phyloP scores from a whole-genome alignment of 805 yeast genomes.

The Metschnikowia arizonensis region DNA sequence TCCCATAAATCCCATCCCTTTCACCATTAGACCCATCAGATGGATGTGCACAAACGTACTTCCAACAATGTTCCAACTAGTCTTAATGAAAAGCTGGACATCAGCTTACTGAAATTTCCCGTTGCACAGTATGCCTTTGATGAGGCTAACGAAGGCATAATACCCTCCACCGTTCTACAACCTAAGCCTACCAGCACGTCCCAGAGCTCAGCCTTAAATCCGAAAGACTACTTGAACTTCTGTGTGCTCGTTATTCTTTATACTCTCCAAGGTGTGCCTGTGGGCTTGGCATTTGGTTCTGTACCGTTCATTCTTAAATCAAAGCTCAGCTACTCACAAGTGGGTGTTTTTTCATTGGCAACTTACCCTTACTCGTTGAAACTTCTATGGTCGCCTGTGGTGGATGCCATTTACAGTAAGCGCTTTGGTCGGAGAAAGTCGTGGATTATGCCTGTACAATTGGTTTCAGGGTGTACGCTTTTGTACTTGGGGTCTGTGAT shows the following conservation, averaged over 20 bases:
- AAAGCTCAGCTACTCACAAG: slow-evolving; percentile 77
- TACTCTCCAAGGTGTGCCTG: slow-evolving; percentile 92
- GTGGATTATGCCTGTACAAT: slow-evolving; percentile 94
- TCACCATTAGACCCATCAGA: background rate
- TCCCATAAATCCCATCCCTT: no score
- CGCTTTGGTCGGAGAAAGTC: slow-evolving; percentile 77
- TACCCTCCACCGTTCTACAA: slow-evolving; percentile 24
- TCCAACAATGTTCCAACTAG: background rate
- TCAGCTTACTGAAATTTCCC: slow-evolving; percentile 4
- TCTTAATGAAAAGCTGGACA: slow-evolving; percentile 7
- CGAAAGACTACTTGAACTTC: slow-evolving; percentile 36
- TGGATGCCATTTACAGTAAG: slow-evolving; percentile 74
- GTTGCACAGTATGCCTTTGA: slow-evolving; percentile 22
- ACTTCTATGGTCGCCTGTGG: slow-evolving; percentile 92
- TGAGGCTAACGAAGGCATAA: slow-evolving; percentile 34
- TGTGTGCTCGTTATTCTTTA: slow-evolving; percentile 68
- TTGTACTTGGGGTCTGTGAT: slow-evolving; percentile 56
- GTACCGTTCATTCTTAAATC: slow-evolving; percentile 86
- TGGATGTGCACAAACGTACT: slow-evolving; percentile 18
- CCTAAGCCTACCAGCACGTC: slow-evolving; percentile 2
- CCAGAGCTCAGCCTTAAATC: slow-evolving; percentile 3
- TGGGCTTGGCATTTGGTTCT: slow-evolving; percentile 92
- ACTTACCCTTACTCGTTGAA: slow-evolving; percentile 93
- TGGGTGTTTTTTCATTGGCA: slow-evolving; percentile 87
- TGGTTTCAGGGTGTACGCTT: slow-evolving; percentile 67